Conservation (phyloP, 208 protist genomes). For the Acanthamoeba healyi region DNA sequence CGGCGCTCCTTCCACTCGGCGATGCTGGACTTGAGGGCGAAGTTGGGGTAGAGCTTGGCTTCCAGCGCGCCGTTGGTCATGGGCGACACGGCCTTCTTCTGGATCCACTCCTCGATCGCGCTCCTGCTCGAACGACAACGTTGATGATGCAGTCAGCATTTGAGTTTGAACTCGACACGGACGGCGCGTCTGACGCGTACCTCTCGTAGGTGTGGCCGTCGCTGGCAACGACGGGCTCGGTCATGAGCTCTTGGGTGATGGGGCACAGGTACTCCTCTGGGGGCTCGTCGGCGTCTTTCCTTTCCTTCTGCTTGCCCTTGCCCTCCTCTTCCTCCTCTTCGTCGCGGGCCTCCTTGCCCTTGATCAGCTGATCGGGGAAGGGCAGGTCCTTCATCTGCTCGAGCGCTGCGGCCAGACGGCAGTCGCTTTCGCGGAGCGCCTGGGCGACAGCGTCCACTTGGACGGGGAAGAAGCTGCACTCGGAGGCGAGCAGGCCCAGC, state of each 20-base stretch:
- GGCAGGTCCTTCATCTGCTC: slow-evolving; percentile 42
- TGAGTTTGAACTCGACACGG: not conserved
- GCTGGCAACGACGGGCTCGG: slow-evolving; percentile 68
- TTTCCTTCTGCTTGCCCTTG: slow-evolving; percentile 30
- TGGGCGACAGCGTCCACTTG: slow-evolving; percentile 48
- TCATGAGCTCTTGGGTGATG: slow-evolving; percentile 75
- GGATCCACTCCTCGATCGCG: slow-evolving; percentile 67
- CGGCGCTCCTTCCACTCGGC: slow-evolving; percentile 41
- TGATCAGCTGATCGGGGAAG: not conserved
- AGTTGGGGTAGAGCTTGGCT: slow-evolving; percentile 71
- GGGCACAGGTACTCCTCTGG: slow-evolving; percentile 69
- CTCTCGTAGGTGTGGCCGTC: slow-evolving; percentile 75
- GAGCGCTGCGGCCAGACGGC: slow-evolving; percentile 10
- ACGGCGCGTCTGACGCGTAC: not conserved
- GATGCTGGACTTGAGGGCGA: slow-evolving; percentile 68
- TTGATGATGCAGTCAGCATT: not conserved
- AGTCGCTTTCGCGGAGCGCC: not conserved
- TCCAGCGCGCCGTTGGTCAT: slow-evolving; percentile 50
- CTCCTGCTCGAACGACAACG: not conserved
- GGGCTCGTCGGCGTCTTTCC: not conserved
- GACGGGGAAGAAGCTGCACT: slow-evolving; percentile 59
- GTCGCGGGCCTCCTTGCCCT: not conserved
- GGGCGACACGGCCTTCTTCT: slow-evolving; percentile 67
- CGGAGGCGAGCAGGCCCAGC: slow-evolving; percentile 60
- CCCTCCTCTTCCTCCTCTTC: slow-evolving; percentile 12